phyloP scores from a whole-genome alignment of 139 green algal species.

The Desmodesmus armatus region DNA sequence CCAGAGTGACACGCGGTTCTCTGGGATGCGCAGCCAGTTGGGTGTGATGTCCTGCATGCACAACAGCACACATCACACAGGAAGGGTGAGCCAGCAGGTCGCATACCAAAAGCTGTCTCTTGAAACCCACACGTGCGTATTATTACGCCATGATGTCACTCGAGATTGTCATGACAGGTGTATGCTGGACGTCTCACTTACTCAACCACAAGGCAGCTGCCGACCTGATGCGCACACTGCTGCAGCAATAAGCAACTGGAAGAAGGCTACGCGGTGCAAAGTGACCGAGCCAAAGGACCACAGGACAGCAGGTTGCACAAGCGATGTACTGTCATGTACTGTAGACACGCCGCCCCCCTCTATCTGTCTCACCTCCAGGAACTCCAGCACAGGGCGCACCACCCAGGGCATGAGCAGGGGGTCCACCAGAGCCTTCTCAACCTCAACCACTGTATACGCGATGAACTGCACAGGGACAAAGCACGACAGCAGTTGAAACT shows the following conservation, averaged over 20 bases:
- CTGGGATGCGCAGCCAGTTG: constrained; percentile 12
- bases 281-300: neutral
- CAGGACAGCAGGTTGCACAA: neutral
- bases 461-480: neutral
- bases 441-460: constrained; percentile 33
- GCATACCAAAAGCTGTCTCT: too few species aligned
- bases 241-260: neutral
- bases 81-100: too few species aligned
- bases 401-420: constrained; percentile 28
- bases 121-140: too few species aligned
- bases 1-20: too few species aligned
- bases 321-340: neutral
- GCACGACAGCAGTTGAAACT: neutral
- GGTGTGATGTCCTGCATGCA: constrained; percentile 14
- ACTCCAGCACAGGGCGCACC: constrained; percentile 31
- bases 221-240: too few species aligned
- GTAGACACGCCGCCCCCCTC: neutral
- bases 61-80: constrained; percentile 24
- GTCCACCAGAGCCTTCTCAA: constrained; percentile 40
- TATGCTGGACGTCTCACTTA: too few species aligned
- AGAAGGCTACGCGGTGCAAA: neutral
- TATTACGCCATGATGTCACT: too few species aligned
- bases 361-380: neutral
- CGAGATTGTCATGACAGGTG: too few species aligned
- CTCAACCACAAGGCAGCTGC: too few species aligned